Conservation (phyloP, 495 filamentous ascomycete species). For the Cryomyces minteri region DNA sequence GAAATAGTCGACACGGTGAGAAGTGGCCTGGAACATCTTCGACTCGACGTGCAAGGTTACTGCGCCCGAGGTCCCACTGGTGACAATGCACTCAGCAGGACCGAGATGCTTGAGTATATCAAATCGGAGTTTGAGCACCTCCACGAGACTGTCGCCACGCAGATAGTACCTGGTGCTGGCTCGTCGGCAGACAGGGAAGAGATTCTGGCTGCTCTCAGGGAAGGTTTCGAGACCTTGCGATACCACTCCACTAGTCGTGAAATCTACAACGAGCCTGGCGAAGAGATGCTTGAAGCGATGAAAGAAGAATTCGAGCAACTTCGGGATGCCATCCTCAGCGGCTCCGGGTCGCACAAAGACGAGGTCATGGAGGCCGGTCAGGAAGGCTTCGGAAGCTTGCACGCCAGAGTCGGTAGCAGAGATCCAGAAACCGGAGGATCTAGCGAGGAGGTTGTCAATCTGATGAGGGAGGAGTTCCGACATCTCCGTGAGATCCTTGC, state of each 20-base stretch:
- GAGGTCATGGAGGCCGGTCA: slow-evolving; percentile 20
- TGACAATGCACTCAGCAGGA: slow-evolving; percentile 24
- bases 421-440: slow-evolving; percentile 2
- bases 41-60: slow-evolving; percentile 50
- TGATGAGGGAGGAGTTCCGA: slow-evolving; percentile 32
- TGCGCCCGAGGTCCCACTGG: slow-evolving; percentile 27
- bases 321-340: slow-evolving; percentile 14
- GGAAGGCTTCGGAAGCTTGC: slow-evolving; percentile 16
- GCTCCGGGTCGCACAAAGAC: slow-evolving; percentile 16
- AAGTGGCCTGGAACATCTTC: slow-evolving; percentile 50
- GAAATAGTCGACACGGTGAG: slow-evolving; percentile 62
- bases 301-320: slow-evolving; percentile 44
- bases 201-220: slow-evolving; percentile 15
- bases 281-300: slow-evolving; percentile 25
- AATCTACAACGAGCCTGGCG: slow-evolving; percentile 13
- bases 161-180: neutral
- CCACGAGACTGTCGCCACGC: slow-evolving; percentile 11
- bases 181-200: slow-evolving; percentile 10
- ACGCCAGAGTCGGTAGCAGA: slow-evolving; percentile 10
- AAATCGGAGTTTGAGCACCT: slow-evolving; percentile 58
- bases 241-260: slow-evolving; percentile 11
- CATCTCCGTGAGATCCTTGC: slow-evolving; percentile 55
- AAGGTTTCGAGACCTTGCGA: slow-evolving; percentile 18
- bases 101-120: slow-evolving; percentile 48
- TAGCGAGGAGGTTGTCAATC: slow-evolving; percentile 11